Percentiles rank a stretch among this genome's conserved stretches.
Evolutionary conservation across 768 basidiomycete genomes (phyloP).

Genomic region (Kwoniella botswanensis): DNA sequence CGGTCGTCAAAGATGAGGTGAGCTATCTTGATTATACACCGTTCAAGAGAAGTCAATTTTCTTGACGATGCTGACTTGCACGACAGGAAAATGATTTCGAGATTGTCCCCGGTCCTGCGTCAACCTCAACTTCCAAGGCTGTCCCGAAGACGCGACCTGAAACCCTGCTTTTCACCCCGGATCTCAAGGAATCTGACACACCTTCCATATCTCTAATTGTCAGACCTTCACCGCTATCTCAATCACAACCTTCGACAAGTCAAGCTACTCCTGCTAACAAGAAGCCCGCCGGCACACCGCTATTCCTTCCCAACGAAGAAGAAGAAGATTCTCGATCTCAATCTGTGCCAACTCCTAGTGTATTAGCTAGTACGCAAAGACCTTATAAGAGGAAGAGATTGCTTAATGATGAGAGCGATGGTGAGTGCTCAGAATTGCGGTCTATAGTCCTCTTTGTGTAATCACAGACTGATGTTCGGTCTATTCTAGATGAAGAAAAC

Average conservation of each 20-base stretch:
- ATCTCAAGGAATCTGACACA: neutral
- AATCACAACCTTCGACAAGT: neutral
- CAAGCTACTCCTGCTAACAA: neutral
- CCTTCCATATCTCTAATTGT: neutral
- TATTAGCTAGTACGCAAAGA: neutral
- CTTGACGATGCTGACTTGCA: neutral
- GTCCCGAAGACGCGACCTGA: neutral
- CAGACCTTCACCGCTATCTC: neutral
- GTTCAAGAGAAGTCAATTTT: neutral
- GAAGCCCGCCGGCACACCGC: conserved; percentile 2
- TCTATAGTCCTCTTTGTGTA: neutral
- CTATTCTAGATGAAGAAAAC: neutral
- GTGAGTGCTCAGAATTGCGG: neutral
- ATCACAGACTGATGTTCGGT: neutral
- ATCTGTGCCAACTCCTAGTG: neutral
- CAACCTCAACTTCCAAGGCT: neutral
- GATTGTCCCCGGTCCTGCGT: neutral
- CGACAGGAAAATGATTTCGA: neutral
- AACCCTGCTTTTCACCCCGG: neutral
- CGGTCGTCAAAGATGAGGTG: neutral
- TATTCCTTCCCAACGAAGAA: conserved; percentile 19
- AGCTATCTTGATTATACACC: neutral
- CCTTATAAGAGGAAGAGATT: conserved; percentile 4
- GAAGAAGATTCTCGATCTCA: conserved; percentile 8
- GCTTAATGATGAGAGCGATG: conserved; percentile 2